Conservation (phyloP, 768 basidiomycete genomes). For the Coprinopsis strossmayeri region DNA sequence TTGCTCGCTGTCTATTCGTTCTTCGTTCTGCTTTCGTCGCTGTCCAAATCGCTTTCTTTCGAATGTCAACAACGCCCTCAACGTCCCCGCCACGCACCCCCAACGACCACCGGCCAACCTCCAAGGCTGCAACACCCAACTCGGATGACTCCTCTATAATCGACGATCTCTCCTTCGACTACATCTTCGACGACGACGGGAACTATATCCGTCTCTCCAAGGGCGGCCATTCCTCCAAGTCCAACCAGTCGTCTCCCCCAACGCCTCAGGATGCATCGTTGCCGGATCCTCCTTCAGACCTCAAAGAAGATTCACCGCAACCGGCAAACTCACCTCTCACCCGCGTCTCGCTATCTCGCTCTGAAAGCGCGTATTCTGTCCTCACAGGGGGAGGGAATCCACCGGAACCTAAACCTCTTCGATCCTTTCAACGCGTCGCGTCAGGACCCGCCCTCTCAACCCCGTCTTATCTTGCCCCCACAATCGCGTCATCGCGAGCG, state of each 20-base stretch:
- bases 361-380: conserved; percentile 56
- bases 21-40: conserved; percentile 15
- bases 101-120: conserved; percentile 21
- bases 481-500: conserved; percentile 25
- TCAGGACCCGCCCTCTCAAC: conserved; percentile 49
- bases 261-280: conserved; percentile 36
- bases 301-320: conserved; percentile 22
- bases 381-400: conserved; percentile 24
- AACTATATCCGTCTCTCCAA: conserved; percentile 53
- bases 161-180: conserved; percentile 64
- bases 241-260: conserved; percentile 36
- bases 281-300: conserved; percentile 30
- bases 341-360: conserved; percentile 54
- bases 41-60: conserved; percentile 12
- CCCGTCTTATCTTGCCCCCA: conserved; percentile 25
- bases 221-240: conserved; percentile 37
- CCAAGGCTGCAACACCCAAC: conserved; percentile 21
- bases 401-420: conserved; percentile 24
- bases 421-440: conserved; percentile 61
- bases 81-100: conserved; percentile 38
- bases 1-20: conserved; percentile 11
- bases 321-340: conserved; percentile 31
- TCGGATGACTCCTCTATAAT: conserved; percentile 58
- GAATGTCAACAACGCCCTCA: conserved; percentile 23
- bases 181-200: conserved; percentile 48